Percentiles rank a stretch among this genome's conserved stretches.
Conservation (phyloP, 2,329 filamentous ascomycete species). For the Venturia nashicola region DNA sequence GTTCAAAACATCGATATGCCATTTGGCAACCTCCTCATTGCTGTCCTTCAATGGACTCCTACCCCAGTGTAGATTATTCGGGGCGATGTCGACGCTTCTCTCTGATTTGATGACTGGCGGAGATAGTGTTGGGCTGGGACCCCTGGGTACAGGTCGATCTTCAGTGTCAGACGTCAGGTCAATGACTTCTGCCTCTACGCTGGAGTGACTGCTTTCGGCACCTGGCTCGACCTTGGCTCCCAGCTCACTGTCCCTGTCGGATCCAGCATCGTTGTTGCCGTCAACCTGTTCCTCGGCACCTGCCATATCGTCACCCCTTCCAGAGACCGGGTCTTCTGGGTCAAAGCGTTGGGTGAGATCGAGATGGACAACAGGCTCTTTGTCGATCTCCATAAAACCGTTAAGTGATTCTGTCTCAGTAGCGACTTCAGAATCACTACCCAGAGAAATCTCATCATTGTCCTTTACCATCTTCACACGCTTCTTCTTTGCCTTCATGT, state of each 20-base stretch:
- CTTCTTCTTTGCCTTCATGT: constrained; percentile 4
- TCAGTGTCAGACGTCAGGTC: constrained; percentile 7
- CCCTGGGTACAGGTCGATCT: neutral
- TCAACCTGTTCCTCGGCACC: neutral
- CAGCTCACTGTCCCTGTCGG: neutral
- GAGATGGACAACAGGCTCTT: neutral
- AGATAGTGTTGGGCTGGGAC: neutral
- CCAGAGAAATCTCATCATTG: constrained; percentile 37
- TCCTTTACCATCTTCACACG: constrained; percentile 13
- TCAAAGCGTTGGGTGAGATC: neutral
- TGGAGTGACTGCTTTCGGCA: neutral
- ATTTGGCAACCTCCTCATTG: constrained; percentile 16
- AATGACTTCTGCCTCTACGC: neutral
- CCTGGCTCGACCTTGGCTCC: neutral
- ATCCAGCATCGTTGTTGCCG: neutral
- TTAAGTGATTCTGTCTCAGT: constrained; percentile 20
- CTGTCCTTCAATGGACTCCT: neutral
- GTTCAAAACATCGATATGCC: constrained; percentile 25
- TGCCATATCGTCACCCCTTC: neutral
- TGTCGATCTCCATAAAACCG: neutral
- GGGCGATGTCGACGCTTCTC: neutral
- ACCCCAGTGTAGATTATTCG: neutral
- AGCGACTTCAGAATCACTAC: constrained; percentile 16
- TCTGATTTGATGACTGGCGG: neutral
- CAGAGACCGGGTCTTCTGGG: neutral